Evolutionary conservation across 371 early-diverging fungal genomes (phyloP).

Genomic region (Thermomucor indicae-seudaticae): DNA sequence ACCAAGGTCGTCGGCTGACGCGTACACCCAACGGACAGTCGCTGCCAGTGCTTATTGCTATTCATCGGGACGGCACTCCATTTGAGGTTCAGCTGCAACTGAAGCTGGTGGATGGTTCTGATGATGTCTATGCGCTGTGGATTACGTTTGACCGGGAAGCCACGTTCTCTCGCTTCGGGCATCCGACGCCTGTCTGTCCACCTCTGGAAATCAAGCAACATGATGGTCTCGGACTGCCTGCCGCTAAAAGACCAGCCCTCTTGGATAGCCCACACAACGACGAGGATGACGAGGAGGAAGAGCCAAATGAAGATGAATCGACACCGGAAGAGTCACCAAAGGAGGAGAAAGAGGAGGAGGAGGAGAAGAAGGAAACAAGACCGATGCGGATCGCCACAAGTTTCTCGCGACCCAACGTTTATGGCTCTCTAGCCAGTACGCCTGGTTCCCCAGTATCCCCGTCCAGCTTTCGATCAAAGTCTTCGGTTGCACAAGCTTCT

Average conservation of each 20-base stretch:
- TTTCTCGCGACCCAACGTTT: conserved; percentile 14
- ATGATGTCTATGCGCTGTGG: conserved; percentile 64
- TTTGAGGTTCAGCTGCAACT: conserved; percentile 63
- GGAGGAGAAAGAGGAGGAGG: background rate
- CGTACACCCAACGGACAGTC: conserved; percentile 32
- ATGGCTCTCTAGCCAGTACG: background rate
- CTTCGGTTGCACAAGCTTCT: background rate
- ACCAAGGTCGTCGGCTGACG: conserved; percentile 17
- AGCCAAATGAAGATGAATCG: background rate
- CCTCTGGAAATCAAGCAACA: conserved; percentile 15
- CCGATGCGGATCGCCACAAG: conserved; percentile 11
- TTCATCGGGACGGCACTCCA: conserved; percentile 63
- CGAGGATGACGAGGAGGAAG: background rate
- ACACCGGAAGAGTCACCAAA: background rate
- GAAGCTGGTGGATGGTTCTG: conserved; percentile 46
- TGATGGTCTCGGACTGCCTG: conserved; percentile 13
- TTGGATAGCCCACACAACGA: background rate
- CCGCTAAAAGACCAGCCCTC: conserved; percentile 9
- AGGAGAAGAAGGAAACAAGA: background rate
- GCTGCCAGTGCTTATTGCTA: conserved; percentile 49
- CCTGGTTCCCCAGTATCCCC: background rate
- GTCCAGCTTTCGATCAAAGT: too few species aligned
- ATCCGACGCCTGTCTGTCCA: conserved; percentile 4
- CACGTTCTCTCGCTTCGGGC: conserved; percentile 45
- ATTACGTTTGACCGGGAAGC: conserved; percentile 63